Evolutionary conservation across 2,329 filamentous ascomycete genomes (phyloP), one percentile per base, ranked within the genome.

Genomic region (Aaosphaeria arxii): DNA sequence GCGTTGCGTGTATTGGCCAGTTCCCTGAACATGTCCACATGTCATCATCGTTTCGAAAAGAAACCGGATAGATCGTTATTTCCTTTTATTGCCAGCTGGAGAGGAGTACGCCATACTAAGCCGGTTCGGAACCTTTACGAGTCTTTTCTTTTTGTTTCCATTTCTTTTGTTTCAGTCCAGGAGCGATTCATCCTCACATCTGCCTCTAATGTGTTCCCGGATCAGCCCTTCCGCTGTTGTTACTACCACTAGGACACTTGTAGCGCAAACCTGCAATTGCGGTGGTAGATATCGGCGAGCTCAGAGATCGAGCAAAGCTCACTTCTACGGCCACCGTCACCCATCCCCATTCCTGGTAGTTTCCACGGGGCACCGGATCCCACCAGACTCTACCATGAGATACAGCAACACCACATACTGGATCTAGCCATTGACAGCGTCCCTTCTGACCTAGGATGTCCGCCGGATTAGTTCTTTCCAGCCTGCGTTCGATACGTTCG

Each of bases 41-140:
- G 58, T 56, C 47, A 45, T 59, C 56, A 50, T 46, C 53, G 52
- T 24, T 57, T 41, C 51, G 57, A 60, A 66, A 65, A 54, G 44
- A 50, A 49, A 55, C 55, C 53, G 62, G 62, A 55, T 57, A 57
- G 58, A 57, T 42, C 50, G 50, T 48, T 33, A 43, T 44, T 47
- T 55, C 50, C 17, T 2, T 50, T 49, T 46, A 49, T 39, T 38
- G 52, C 33, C 7, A 52, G 46, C 50, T 54, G 51, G 52, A 48
- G 43, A 50, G 42, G 49, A 50, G 39, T 47, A 49, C 48, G 43
- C 48, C 49, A 47, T 48, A 44, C 50, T 48, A 50, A 57, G 48
- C 48, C 50, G 44, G 44, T 45, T 43, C 42, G 38, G 47, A 44
- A 48, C n/a, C 33, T 36, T 36, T 36, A 36, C 33, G 33, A n/a